These are phyloP conservation scores for Cenchrus fungigraminus DNA, from an alignment of 176 grass and related monocot genomes.

Conservation along the genomic window DNA sequence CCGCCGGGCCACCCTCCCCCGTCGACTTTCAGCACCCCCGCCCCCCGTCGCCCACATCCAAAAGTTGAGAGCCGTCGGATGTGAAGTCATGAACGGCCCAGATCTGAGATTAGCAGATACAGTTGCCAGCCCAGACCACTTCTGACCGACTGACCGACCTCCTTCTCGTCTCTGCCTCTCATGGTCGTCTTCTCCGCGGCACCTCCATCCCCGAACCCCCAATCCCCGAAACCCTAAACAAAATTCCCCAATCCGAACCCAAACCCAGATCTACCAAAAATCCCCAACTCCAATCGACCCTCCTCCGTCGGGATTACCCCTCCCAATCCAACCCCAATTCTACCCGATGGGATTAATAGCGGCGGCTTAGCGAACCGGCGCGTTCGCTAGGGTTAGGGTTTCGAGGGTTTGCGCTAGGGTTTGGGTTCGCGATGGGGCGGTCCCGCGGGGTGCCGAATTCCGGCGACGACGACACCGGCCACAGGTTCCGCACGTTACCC, in stretches of 20 bases:
- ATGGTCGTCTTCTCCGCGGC: slow-evolving; percentile 49
- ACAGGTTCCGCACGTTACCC: slow-evolving; percentile 54
- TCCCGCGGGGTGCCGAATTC: slow-evolving; percentile 78
- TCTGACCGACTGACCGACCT: background rate
- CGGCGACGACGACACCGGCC: slow-evolving; percentile 83
- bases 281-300: background rate
- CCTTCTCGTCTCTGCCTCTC: background rate
- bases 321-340: background rate
- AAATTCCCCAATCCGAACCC: slow-evolving; percentile 26
- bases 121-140: background rate
- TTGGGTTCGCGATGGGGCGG: slow-evolving; percentile 72
- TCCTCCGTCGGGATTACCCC: background rate
- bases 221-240: background rate
- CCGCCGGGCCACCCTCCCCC: no score
- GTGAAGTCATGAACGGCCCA: background rate
- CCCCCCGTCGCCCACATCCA: no score
- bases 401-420: slow-evolving; percentile 53
- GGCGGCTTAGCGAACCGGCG: slow-evolving; percentile 23
- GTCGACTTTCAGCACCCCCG: no score
- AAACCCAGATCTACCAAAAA: background rate
- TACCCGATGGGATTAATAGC: slow-evolving; percentile 11
- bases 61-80: slow-evolving; percentile 9
- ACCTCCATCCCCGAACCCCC: slow-evolving; percentile 19
- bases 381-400: slow-evolving; percentile 35
- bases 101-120: background rate